Evolutionary conservation across 768 basidiomycete genomes (phyloP).

Genomic region (Panus rudis): DNA sequence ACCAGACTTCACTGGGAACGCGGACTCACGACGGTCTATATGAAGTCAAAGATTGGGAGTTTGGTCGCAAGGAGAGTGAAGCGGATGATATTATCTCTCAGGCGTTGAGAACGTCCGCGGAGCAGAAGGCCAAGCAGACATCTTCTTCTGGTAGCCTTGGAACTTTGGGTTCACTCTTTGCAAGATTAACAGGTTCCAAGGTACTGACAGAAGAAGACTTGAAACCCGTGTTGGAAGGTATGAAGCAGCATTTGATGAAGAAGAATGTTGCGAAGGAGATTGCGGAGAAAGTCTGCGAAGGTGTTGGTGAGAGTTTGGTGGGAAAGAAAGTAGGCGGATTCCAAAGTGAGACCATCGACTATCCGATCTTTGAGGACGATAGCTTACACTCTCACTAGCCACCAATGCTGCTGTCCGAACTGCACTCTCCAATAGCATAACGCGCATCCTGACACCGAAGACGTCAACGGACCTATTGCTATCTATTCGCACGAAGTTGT

Average conservation of each 20-base stretch:
- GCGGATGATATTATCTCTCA: conserved; percentile 51
- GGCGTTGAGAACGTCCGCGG: conserved; percentile 37
- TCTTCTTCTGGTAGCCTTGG: conserved; percentile 43
- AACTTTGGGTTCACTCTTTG: conserved; percentile 71
- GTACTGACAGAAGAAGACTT: conserved; percentile 76
- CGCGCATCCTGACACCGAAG: conserved; percentile 91
- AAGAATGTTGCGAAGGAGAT: conserved; percentile 98
- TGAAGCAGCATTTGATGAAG: conserved; percentile 98
- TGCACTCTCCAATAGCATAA: conserved; percentile 82
- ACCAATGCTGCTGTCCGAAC: conserved; percentile 77
- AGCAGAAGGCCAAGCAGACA: conserved; percentile 12
- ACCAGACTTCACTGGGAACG: conserved; percentile 69
- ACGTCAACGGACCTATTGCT: conserved; percentile 94
- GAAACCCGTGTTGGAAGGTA: conserved; percentile 80
- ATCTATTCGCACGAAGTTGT: conserved; percentile 84
- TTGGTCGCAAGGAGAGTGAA: conserved; percentile 36
- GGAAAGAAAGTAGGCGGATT: conserved; percentile 90
- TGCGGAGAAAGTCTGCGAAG: conserved; percentile 88
- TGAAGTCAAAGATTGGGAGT: conserved; percentile 83
- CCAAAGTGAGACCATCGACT: conserved; percentile 53
- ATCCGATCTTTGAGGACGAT: conserved; percentile 3
- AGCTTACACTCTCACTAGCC: conserved; percentile 36
- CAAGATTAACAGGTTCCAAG: conserved; percentile 81
- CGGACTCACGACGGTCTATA: conserved; percentile 67
- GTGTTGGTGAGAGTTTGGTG: conserved; percentile 82